These are phyloP conservation scores for Cyamopsis tetragonoloba DNA, from an alignment of 306 rosid species.

Conservation along the genomic window DNA sequence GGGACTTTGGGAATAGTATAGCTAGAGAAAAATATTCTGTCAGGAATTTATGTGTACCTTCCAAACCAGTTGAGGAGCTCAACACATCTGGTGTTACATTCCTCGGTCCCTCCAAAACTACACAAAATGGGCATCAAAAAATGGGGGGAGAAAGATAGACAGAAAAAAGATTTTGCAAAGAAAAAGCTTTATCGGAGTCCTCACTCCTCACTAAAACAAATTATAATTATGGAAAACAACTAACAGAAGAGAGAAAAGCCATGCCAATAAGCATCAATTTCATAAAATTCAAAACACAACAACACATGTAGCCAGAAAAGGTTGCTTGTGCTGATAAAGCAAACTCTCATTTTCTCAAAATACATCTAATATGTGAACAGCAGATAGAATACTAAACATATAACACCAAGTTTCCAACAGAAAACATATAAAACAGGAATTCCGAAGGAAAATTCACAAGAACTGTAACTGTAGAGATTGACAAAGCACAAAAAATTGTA, in stretches of 20 bases:
- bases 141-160: background rate
- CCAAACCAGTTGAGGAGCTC: conserved; percentile 84
- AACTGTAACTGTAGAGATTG: too few relatives aligned
- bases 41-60: conserved; percentile 50
- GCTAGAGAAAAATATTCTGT: conserved; percentile 3
- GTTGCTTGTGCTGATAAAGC: background rate
- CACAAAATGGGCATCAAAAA: conserved; percentile 14
- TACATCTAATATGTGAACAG: background rate
- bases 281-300: background rate
- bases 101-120: conserved; percentile 85
- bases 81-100: conserved; percentile 72
- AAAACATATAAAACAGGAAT: background rate
- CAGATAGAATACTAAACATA: background rate
- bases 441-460: background rate
- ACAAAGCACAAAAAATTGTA: too few relatives aligned
- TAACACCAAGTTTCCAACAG: background rate
- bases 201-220: background rate
- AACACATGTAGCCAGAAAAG: background rate
- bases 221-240: conserved; percentile 1
- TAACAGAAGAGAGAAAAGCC: conserved; percentile 7
- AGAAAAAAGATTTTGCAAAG: conserved; percentile 14
- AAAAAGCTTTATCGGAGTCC: background rate
- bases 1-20: conserved; percentile 15
- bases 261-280: background rate
- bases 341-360: background rate